A percentile compares a stretch with the other conserved stretches of the same genome.
These are phyloP conservation scores for Naumovozyma baii DNA, from an alignment of 805 yeast species.

Conservation along the genomic window DNA sequence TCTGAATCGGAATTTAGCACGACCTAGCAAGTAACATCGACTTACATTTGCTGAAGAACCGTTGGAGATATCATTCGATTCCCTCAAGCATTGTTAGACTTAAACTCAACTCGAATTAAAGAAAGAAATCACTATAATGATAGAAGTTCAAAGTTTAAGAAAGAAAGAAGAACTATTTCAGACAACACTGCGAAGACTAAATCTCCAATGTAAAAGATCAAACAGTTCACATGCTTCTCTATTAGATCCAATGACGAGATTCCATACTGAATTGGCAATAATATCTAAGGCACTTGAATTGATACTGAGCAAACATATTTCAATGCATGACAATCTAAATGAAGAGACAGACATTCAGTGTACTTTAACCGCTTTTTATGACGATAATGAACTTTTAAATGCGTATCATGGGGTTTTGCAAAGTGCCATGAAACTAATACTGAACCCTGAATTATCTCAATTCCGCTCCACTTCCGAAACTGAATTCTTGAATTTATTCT, in stretches of 20 bases:
- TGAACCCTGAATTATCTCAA: slow-evolving; percentile 7
- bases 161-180: not conserved
- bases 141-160: not conserved
- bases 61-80: too few relatives aligned
- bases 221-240: not conserved
- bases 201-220: not conserved
- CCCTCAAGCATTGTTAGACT: too few relatives aligned
- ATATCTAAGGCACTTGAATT: not conserved
- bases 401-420: slow-evolving; percentile 8
- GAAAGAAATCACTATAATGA: too few relatives aligned
- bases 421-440: slow-evolving; percentile 9
- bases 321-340: not conserved
- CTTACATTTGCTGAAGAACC: too few relatives aligned
- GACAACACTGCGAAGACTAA: not conserved
- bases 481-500: slow-evolving; percentile 6
- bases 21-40: too few relatives aligned
- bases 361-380: not conserved
- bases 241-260: slow-evolving; percentile 2
- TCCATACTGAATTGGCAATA: not conserved
- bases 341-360: not conserved
- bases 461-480: slow-evolving; percentile 11
- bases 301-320: not conserved
- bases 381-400: slow-evolving; percentile 6
- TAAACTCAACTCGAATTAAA: too few relatives aligned
- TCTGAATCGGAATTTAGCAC: too few relatives aligned